Base-by-base conservation (phyloP, 2,329 filamentous ascomycete species). In the Verticillium zaregamsianum region DNA sequence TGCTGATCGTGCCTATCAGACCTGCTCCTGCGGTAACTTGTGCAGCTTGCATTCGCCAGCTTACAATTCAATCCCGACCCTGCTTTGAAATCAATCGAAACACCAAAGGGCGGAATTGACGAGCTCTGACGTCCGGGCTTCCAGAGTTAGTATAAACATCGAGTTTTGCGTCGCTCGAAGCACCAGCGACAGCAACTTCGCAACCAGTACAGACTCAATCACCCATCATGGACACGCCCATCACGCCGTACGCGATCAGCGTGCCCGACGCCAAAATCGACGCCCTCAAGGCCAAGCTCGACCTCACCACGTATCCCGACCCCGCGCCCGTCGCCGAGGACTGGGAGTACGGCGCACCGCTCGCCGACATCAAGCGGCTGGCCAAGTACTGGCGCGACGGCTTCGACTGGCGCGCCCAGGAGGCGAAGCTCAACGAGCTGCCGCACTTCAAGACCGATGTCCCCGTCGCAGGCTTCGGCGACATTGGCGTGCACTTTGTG, bases 321-420 rank as follows among this genome's bases (percentile, higher is more conserved):
- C 66, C 72, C 15, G 69, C 69, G 3, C 68, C 68, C n/a, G 74
- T 76, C 60, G 70, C 71, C 14, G 69, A 76, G 25, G 69, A 71
- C 58, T 73, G 69, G 68, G 60, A 64, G 28, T 75, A 71, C 32
- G 76, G 76, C 25, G 63, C 71, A 0, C 64, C 74, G 0, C 67
- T 70, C 12, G 66, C 67, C 23, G 72, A 76, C 20, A 66, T 78
- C 25, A 70, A 69, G 54, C 72, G 77, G 4, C 68, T 80, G 17
- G 71, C 69, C 1, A 62, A 67, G 2, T 70, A 74, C 62, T 80
- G 77, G 77, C 65, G 65, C 32, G 66, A 74, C 11, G 79, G 80
- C n/a, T 90, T 84, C 71, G 80, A 89, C 67, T 91, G 87, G 88
- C 80, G 85, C 9, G 76, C 77, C 28, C 77, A 81, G 17, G 88